Percentiles rank a stretch among this genome's conserved stretches.
Evolutionary conservation across 2,329 filamentous ascomycete species (phyloP).

Genomic region (Fusarium nygamai): DNA sequence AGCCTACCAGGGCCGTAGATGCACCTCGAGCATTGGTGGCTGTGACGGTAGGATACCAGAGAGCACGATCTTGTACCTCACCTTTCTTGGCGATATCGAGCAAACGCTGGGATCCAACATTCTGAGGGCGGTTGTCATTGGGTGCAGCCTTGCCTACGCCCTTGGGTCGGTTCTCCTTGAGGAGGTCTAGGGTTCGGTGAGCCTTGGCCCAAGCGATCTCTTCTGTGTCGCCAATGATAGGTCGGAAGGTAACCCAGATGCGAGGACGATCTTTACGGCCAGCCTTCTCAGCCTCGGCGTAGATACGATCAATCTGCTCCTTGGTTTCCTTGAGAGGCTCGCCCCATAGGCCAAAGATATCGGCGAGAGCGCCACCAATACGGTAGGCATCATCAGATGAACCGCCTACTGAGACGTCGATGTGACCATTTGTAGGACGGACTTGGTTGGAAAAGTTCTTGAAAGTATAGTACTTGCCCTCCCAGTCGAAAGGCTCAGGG

Average conservation of each 20-base stretch:
- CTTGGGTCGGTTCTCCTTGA: slow-evolving; percentile 56
- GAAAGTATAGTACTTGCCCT: slow-evolving; percentile 68
- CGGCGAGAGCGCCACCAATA: slow-evolving; percentile 65
- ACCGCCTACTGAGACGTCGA: slow-evolving; percentile 68
- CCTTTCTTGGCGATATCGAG: slow-evolving; percentile 65
- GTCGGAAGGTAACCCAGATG: slow-evolving; percentile 73
- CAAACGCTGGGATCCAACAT: slow-evolving; percentile 67
- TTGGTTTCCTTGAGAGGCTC: slow-evolving; percentile 72
- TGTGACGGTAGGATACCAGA: slow-evolving; percentile 72
- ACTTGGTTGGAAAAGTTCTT: slow-evolving; percentile 66
- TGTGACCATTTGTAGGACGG: slow-evolving; percentile 61
- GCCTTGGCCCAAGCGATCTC: slow-evolving; percentile 71
- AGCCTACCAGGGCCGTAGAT: slow-evolving; percentile 67
- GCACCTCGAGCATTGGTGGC: slow-evolving; percentile 69
- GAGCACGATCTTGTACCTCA: slow-evolving; percentile 67
- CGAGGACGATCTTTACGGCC: slow-evolving; percentile 64
- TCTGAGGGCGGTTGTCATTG: slow-evolving; percentile 56
- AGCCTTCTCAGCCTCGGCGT: slow-evolving; percentile 66
- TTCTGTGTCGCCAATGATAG: slow-evolving; percentile 69
- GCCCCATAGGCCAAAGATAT: slow-evolving; percentile 73
- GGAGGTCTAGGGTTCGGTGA: slow-evolving; percentile 62
- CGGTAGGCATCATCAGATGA: slow-evolving; percentile 69
- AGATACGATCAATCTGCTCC: slow-evolving; percentile 69
- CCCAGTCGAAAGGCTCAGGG: slow-evolving; percentile 68
- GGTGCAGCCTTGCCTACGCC: slow-evolving; percentile 44